Conservation (phyloP, 2,329 filamentous ascomycete species). For the Aspergillus awamori region DNA sequence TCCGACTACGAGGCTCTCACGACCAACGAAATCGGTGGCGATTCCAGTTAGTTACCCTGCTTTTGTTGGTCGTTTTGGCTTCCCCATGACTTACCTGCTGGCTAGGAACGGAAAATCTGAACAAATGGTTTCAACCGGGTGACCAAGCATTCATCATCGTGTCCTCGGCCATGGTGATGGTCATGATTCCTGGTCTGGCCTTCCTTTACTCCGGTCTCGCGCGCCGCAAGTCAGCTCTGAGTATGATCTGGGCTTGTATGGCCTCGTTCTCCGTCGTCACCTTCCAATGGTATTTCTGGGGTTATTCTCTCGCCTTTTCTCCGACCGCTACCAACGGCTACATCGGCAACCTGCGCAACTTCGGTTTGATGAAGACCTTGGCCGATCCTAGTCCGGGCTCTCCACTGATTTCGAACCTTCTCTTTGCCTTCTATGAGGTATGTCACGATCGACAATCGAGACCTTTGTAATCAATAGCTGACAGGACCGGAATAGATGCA, state of each 20-base stretch:
- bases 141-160: constrained; percentile 94
- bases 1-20: constrained; percentile 49
- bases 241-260: constrained; percentile 97
- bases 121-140: constrained; percentile 91
- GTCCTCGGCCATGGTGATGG: constrained; percentile 85
- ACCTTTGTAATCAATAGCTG: background rate
- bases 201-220: constrained; percentile 97
- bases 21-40: constrained; percentile 67
- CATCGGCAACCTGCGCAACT: constrained; percentile 88
- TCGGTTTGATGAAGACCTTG: constrained; percentile 83
- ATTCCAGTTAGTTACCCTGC: constrained; percentile 67
- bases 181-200: constrained; percentile 96
- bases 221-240: constrained; percentile 95
- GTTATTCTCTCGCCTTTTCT: constrained; percentile 93
- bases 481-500: constrained; percentile 68
- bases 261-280: constrained; percentile 86
- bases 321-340: constrained; percentile 79
- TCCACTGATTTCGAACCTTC: constrained; percentile 81
- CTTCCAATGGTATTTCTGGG: constrained; percentile 99
- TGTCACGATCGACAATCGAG: background rate
- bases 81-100: constrained; percentile 14
- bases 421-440: constrained; percentile 93
- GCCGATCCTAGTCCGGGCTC: constrained; percentile 85
- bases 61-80: background rate
- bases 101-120: constrained; percentile 79